Base-by-base conservation (phyloP, 257 asterid genomes). In the Capsicum chinense region DNA sequence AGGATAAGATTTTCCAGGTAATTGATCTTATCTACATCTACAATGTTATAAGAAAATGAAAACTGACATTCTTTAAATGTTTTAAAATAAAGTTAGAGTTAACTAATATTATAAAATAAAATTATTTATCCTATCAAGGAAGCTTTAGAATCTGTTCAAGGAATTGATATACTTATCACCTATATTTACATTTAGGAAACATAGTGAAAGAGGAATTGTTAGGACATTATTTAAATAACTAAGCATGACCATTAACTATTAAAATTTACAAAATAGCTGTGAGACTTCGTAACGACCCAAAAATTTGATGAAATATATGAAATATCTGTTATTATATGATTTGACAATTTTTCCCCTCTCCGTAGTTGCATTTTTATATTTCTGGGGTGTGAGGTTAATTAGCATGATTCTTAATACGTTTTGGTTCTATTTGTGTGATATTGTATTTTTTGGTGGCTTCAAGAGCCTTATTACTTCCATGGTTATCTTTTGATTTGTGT, bases 1-100 rank as follows among this genome's bases (percentile, higher is more conserved):
- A 83, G 93, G 97, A 86, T 90, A 88, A 13, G 97, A 86, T 48
- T 91, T 48, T 82, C 98, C 98, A 6, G 95, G 87, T 84, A 95
- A 42, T 87, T 97, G 99, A 89, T 97, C 98, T 74, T 97, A 97
- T n/a, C 98, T 98, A 86, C 98, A 95, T 86, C 99, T 95, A 87
- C 9, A 21, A 47, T 67, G 79, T 71, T 47, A 71, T 58, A 69
- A 70, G 26, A 85, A 33, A 10, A 19, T 48, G 16, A 39, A 44
- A 78, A 12, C 44, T 1, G 7, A 52, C 14, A 26, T 54, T 37
- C 7, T 17, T 17, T 12, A 26, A 76, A 11, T n/a, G 33, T 26
- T 2, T 26, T 26, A 26, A 26, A 26, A 26, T 26, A 1, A 26
- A 26, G 33, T 62, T 84, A 60, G 9, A 8, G 39, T 21, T 14